phyloP scores from a whole-genome alignment of 495 filamentous ascomycete genomes.

The Penicillium robsamsonii region DNA sequence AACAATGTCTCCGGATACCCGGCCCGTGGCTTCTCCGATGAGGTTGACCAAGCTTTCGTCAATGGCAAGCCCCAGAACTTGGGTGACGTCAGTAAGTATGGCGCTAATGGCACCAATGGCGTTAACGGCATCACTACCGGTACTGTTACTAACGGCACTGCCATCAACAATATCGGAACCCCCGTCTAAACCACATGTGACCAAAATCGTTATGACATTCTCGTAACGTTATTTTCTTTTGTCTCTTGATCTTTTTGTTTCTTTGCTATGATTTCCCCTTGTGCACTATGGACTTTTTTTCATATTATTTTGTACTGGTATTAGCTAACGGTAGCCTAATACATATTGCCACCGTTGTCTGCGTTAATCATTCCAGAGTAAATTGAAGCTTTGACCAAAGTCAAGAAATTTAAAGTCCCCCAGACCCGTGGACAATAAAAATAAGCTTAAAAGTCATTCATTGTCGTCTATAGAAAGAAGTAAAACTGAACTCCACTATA shows the following conservation, averaged over 20 bases:
- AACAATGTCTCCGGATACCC: conserved; percentile 24
- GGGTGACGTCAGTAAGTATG: conserved; percentile 19
- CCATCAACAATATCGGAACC: conserved; percentile 8
- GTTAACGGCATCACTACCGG: conserved; percentile 5
- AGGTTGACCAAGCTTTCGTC: conserved; percentile 55
- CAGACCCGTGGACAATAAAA: background rate
- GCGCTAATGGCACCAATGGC: conserved; percentile 8
- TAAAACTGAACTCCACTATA: conserved; percentile 19
- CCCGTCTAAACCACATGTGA: conserved; percentile 14
- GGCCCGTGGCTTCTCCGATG: conserved; percentile 51
- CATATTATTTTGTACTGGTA: conserved; percentile 23
- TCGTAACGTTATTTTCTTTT: conserved; percentile 9
- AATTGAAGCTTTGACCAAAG: background rate
- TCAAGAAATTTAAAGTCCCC: background rate
- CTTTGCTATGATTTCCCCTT: conserved; percentile 31
- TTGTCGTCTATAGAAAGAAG: conserved; percentile 24
- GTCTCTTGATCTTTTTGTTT: conserved; percentile 10
- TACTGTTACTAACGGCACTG: conserved; percentile 20
- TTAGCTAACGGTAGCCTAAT: conserved; percentile 27
- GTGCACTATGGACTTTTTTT: conserved; percentile 14
- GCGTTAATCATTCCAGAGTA: conserved; percentile 3
- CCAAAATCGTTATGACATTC: conserved; percentile 1
- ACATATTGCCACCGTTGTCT: conserved; percentile 27
- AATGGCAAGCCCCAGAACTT: conserved; percentile 25
- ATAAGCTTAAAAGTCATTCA: conserved; percentile 22